Evolutionary conservation across 140 eudicot species (phyloP), one percentile per base, ranked within the genome.

Genomic region (Anethum foeniculum): DNA sequence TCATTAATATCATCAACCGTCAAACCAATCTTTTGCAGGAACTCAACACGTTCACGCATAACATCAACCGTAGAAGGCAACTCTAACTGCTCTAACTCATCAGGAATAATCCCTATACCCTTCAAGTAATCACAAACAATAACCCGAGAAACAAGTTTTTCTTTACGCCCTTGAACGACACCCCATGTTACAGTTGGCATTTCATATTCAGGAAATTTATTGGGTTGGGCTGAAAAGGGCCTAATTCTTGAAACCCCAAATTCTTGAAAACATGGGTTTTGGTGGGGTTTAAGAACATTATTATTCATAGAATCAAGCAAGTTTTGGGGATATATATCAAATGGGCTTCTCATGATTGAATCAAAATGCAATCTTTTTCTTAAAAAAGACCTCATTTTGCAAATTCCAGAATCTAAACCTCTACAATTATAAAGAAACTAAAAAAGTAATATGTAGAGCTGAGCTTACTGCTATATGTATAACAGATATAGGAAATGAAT

Each of bases 171-270:
- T 81, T 90, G 99, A 67, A 95, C 90, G 10, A 92, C 96, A 54
- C 97, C 99, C 99, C 99, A 95, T 0, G 99, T 95, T 15, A 95
- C 99, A 0, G 97, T 79, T 5, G 99, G 99, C 99, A 95, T 95
- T 84, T 95, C 93, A 82, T 95, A 95, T 77, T 95, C 99, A 11
- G 97, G 97, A 64, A 95, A 92, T 28, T 91, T 89, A 43, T 85
- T 75, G 44, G 95, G 80, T 64, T 91, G 88, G 30, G 93, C 80
- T 2, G 99, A 92, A 87, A 81, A 90, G 85, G 89, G 84, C 67
- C 80, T 72, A 47, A n/a, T 6, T 71, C 69, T 12, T 34, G 71
- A 43, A 80, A 79, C 77, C 86, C 89, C 78, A 79, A 23, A 77
- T 74, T 54, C 23, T 81, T 81, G 85, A 62, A 62, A 62, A 62